These are phyloP conservation scores for Pythium phragmiticola DNA, from an alignment of 352 stramenopile genomes.

Conservation along the genomic window DNA sequence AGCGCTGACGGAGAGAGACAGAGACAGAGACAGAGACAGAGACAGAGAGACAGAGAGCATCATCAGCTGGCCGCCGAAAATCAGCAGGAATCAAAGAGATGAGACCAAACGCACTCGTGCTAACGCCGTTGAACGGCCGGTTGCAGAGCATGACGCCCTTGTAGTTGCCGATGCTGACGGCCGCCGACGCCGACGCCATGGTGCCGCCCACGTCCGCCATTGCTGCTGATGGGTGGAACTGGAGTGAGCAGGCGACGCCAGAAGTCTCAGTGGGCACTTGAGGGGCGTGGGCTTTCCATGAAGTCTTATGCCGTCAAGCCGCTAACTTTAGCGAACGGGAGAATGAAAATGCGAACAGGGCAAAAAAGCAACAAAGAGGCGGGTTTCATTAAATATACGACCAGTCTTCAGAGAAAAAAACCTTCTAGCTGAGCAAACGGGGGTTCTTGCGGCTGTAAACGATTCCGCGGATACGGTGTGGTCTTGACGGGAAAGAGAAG, in stretches of 20 bases:
- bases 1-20: constrained; percentile 33
- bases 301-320: neutral
- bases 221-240: neutral
- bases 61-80: neutral
- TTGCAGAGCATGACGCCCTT: constrained; percentile 96
- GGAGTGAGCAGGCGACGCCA: neutral
- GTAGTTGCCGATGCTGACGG: constrained; percentile 92
- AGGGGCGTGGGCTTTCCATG: neutral
- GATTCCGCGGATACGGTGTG: constrained; percentile 8
- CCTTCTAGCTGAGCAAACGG: constrained; percentile 14
- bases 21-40: neutral
- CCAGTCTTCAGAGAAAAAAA: constrained; percentile 10
- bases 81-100: neutral
- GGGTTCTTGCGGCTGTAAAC: constrained; percentile 17
- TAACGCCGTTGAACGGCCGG: constrained; percentile 89
- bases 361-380: constrained; percentile 16
- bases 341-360: neutral
- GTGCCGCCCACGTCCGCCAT: constrained; percentile 30
- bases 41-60: neutral
- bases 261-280: neutral
- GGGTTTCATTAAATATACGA: constrained; percentile 36
- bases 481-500: neutral
- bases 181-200: constrained; percentile 31
- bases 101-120: constrained; percentile 43
- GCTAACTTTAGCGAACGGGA: constrained; percentile 17